phyloP scores from a whole-genome alignment of 352 stramenopile species.

The Paralagenidium karlingii region DNA sequence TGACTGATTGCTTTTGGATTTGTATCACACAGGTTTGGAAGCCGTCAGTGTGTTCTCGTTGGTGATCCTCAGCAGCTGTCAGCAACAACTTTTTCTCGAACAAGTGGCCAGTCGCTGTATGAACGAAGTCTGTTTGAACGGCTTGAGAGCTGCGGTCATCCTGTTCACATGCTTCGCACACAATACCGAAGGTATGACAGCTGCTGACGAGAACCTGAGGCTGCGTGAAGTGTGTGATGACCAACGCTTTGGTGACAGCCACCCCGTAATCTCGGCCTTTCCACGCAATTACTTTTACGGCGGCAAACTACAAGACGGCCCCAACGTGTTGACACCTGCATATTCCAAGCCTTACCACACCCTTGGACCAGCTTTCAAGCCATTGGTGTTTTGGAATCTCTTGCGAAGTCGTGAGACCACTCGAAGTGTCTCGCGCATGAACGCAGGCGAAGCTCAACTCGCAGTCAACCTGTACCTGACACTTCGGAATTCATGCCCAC shows the following conservation, averaged over 20 bases:
- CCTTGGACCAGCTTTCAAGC: slow-evolving; percentile 47
- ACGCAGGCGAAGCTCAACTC: slow-evolving; percentile 68
- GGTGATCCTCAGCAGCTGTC: slow-evolving; percentile 89
- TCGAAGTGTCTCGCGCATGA: slow-evolving; percentile 70
- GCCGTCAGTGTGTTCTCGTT: slow-evolving; percentile 85
- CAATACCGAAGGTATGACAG: slow-evolving; percentile 81
- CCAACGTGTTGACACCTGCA: slow-evolving; percentile 45
- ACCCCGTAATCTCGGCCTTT: slow-evolving; percentile 76
- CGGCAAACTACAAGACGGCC: slow-evolving; percentile 71
- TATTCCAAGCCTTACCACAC: slow-evolving; percentile 75
- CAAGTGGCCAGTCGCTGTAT: slow-evolving; percentile 74
- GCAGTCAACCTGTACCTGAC: slow-evolving; percentile 82
- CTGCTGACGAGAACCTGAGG: neutral
- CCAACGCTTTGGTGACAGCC: slow-evolving; percentile 18
- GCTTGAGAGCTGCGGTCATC: slow-evolving; percentile 77
- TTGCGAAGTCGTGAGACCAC: slow-evolving; percentile 62
- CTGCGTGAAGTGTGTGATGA: neutral
- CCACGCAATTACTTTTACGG: slow-evolving; percentile 78
- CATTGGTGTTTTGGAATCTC: slow-evolving; percentile 81
- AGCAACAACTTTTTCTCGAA: slow-evolving; percentile 88
- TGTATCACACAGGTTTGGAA: slow-evolving; percentile 47
- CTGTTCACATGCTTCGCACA: slow-evolving; percentile 82
- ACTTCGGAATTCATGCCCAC: slow-evolving; percentile 71
- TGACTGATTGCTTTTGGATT: neutral
- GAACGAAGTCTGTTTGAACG: slow-evolving; percentile 89